Evolutionary conservation across 2,329 filamentous ascomycete genomes (phyloP).

Genomic region (Fusarium euwallaceae): DNA sequence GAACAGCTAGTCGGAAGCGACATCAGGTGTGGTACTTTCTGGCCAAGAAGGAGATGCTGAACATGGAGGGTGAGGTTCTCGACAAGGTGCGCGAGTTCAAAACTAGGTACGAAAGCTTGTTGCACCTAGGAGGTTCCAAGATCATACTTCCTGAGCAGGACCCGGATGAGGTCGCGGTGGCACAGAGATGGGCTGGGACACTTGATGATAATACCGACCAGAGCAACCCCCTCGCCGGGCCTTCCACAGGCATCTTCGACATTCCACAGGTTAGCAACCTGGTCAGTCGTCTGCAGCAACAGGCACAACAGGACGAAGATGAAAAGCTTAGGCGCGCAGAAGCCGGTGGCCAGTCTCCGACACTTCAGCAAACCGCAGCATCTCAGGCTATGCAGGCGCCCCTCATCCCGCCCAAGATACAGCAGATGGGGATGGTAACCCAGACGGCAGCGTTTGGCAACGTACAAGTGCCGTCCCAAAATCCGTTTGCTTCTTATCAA

Average conservation of each 20-base stretch:
- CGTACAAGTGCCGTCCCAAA: neutral
- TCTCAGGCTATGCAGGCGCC: slow-evolving; percentile 15
- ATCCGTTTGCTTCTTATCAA: slow-evolving; percentile 22
- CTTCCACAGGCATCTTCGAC: slow-evolving; percentile 35
- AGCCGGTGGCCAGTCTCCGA: neutral
- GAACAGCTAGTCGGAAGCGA: slow-evolving; percentile 35
- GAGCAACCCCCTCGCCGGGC: slow-evolving; percentile 11
- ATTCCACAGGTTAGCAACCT: slow-evolving; percentile 15
- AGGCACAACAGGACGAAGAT: slow-evolving; percentile 8
- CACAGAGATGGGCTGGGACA: slow-evolving; percentile 36
- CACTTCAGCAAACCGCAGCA: slow-evolving; percentile 21
- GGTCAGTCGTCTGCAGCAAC: neutral
- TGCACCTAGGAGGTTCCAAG: slow-evolving; percentile 34
- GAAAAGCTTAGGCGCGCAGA: slow-evolving; percentile 9
- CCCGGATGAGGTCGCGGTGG: slow-evolving; percentile 25
- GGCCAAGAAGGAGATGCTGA: slow-evolving; percentile 42
- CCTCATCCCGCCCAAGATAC: slow-evolving; percentile 25
- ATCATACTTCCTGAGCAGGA: slow-evolving; percentile 28
- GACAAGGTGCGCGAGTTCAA: slow-evolving; percentile 29
- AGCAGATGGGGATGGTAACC: slow-evolving; percentile 18
- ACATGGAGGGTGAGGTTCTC: slow-evolving; percentile 21
- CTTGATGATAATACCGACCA: slow-evolving; percentile 25
- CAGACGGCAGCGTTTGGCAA: slow-evolving; percentile 18
- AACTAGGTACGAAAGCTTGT: slow-evolving; percentile 9
- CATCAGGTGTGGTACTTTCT: slow-evolving; percentile 38